Percentiles rank a stretch among this genome's conserved stretches.
These are phyloP conservation scores for Yamadazyma conglobata DNA, from an alignment of 1,139 yeast species.

Conservation along the genomic window DNA sequence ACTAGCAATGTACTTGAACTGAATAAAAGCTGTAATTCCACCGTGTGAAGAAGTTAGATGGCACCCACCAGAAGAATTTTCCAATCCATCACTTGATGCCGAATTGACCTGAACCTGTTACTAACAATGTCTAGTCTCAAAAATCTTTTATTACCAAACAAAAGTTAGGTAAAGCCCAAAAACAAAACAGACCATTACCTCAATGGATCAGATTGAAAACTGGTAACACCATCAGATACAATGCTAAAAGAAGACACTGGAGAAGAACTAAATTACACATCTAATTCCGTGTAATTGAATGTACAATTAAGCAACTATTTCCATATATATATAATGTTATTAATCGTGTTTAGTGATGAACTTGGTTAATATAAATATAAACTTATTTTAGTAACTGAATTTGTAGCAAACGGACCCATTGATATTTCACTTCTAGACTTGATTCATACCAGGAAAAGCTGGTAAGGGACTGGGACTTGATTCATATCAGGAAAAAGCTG, in stretches of 20 bases:
- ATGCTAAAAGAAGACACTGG: constrained; percentile 99
- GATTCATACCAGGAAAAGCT: too few relatives aligned
- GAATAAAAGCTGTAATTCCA: too few relatives aligned
- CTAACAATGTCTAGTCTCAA: constrained; percentile 58
- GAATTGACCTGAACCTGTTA: constrained; percentile 3
- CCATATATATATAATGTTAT: constrained; percentile 7
- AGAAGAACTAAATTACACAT: constrained; percentile 99
- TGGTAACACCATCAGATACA: constrained; percentile 96
- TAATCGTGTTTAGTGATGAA: too few relatives aligned
- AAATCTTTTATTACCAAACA: constrained; percentile 98
- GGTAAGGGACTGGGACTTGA: too few relatives aligned
- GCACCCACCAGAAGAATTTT: too few relatives aligned
- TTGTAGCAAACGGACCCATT: too few relatives aligned
- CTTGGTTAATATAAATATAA: constrained; percentile 2
- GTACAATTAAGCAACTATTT: constrained; percentile 1
- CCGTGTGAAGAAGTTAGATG: too few relatives aligned
- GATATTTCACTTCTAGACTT: too few relatives aligned
- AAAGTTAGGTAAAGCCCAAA: constrained; percentile 98
- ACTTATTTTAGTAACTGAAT: constrained; percentile 3
- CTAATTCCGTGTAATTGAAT: constrained; percentile 44
- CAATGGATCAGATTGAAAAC: constrained; percentile 99
- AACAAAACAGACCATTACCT: constrained; percentile 99
- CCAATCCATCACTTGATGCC: too few relatives aligned
- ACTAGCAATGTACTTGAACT: too few relatives aligned
- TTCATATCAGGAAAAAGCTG: too few relatives aligned